A percentile compares a stretch with the other conserved stretches of the same genome.
Conservation (phyloP, 495 filamentous ascomycete species). For the Penicillium lividum region DNA sequence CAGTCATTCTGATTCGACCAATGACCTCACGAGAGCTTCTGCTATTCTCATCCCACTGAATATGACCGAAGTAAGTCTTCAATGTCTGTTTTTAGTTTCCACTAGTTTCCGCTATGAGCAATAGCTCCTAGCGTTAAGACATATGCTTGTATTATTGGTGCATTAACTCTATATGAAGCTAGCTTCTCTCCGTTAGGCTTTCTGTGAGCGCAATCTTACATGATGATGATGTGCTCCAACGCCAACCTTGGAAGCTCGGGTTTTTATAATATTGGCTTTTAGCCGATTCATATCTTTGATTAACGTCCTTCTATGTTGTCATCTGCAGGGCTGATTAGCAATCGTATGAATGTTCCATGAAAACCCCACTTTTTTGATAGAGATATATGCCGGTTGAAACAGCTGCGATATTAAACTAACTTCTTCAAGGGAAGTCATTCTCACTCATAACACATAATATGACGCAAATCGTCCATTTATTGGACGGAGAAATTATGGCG, state of each 20-base stretch:
- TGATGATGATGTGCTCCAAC: neutral
- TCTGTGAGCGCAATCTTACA: neutral
- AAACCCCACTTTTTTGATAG: neutral
- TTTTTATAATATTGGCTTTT: neutral
- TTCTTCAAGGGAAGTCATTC: no score
- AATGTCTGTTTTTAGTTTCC: no score
- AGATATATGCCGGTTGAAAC: no score
- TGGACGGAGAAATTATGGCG: neutral
- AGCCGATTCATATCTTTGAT: neutral
- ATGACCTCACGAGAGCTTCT: no score
- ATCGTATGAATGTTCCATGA: neutral
- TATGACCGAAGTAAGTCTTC: no score
- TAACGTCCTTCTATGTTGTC: neutral
- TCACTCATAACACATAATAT: neutral
- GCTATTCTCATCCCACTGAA: no score
- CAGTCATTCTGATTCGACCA: no score
- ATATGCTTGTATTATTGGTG: neutral
- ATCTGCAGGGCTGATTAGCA: neutral
- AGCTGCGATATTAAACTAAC: no score
- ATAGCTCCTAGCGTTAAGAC: no score
- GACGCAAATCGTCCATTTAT: neutral
- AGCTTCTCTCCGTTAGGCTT: neutral
- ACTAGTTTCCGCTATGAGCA: no score
- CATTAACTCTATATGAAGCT: neutral
- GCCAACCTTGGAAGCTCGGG: neutral